Base-by-base conservation (phyloP, 495 filamentous ascomycete species). In the Talaromyces wortmannii region DNA sequence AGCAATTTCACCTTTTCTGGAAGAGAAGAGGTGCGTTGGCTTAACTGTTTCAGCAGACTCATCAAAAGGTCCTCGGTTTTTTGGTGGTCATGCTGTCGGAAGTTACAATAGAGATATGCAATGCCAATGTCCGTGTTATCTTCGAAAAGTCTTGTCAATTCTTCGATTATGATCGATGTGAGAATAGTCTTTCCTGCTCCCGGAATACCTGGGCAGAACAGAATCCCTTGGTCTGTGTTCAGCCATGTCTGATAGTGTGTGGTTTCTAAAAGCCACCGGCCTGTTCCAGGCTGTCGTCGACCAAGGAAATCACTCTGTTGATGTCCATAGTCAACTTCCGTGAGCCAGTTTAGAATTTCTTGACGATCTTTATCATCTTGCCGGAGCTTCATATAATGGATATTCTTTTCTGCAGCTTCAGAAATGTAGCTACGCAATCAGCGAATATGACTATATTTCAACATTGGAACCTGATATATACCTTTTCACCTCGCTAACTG, bases 231-330 rank as follows among this genome's bases (percentile, higher is more conserved):
- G 53, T 23, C 52, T 30, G 1, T 8, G 50, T 58, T 48, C 2
- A 69, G 3, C 75, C 75, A 79, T 2, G 17, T 17, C 15, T 55
- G 57, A 52, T 66, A 81, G 7, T 66, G 57, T 0, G 47, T 18
- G 5, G 67, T 67, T 5, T 75, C 48, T 2, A 79, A 57, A 32
- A 82, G 57, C 76, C 73, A 82, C 54, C 64, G 53, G 0, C 75
- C 69, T 1, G 73, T 77, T 13, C 64, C 71, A 31, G 60, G 33
- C 16, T 76, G 65, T 18, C 67, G 61, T 10, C 31, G 2, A 5
- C 23, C 16, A 6, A 60, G 13, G n/a, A 54, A 33, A 15, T 60
- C 49, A 29, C 40, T 50, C 12, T 60, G 58, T 12, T 57, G 58
- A n/a, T 13, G 6, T 6, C 11, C 32, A 10, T 60, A 60, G 29